Percentiles rank a stretch among this genome's conserved stretches.
phyloP scores from a whole-genome alignment of 1,284 basidiomycete species.

The Amylostereum chailletii region DNA sequence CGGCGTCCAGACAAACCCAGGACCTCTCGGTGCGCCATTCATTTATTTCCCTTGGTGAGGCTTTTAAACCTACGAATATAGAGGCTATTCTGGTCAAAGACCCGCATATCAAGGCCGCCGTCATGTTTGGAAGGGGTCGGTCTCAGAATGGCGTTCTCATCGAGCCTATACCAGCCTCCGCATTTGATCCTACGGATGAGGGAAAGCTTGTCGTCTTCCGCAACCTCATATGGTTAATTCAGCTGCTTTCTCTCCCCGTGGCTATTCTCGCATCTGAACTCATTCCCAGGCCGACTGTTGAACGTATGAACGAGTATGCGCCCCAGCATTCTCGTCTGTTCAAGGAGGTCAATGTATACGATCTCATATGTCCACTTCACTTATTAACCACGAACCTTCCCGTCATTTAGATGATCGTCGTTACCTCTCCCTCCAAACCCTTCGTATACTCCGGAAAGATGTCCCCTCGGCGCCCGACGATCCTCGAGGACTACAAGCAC shows the following conservation, averaged over 20 bases:
- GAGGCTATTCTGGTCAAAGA: slow-evolving; percentile 12
- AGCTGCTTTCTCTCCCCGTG: background rate
- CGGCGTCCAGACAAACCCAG: background rate
- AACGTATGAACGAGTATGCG: slow-evolving; percentile 23
- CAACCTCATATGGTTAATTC: slow-evolving; percentile 8
- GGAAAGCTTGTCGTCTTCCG: slow-evolving; percentile 9
- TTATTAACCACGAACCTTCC: background rate
- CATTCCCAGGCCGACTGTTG: slow-evolving; percentile 22
- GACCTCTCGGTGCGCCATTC: background rate
- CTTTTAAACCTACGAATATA: no score
- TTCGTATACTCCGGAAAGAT: slow-evolving; percentile 29
- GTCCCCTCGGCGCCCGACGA: slow-evolving; percentile 22
- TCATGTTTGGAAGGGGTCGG: slow-evolving; percentile 13
- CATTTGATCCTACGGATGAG: slow-evolving; percentile 11
- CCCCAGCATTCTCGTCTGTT: slow-evolving; percentile 27
- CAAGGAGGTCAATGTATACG: slow-evolving; percentile 20
- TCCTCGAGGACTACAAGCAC: slow-evolving; percentile 23
- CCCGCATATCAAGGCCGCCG: slow-evolving; percentile 10
- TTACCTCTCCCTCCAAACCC: slow-evolving; percentile 22
- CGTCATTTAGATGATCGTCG: slow-evolving; percentile 25
- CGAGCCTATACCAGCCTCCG: slow-evolving; percentile 11
- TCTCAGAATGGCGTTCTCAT: slow-evolving; percentile 13
- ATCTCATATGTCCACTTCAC: background rate
- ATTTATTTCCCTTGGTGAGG: no score
- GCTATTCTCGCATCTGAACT: background rate